These are phyloP conservation scores for Ceratocystis huliohia DNA, from an alignment of 2,329 filamentous ascomycete genomes.

Conservation along the genomic window DNA sequence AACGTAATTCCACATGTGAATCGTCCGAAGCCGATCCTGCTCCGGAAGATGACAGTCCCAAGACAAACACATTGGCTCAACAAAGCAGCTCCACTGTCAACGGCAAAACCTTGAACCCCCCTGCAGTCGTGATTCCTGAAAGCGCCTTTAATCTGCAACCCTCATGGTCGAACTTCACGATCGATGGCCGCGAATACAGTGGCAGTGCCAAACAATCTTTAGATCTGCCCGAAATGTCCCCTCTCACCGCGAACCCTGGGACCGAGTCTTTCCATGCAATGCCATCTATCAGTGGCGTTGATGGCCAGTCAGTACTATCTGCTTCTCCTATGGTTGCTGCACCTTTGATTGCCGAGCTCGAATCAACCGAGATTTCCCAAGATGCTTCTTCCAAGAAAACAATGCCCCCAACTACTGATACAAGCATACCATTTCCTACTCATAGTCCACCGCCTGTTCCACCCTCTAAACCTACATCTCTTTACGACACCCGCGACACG, in stretches of 20 bases:
- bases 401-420: slow-evolving; percentile 1
- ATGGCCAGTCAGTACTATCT: not conserved
- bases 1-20: slow-evolving; percentile 32
- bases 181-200: slow-evolving; percentile 37
- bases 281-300: not conserved
- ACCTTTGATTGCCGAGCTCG: not conserved
- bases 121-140: slow-evolving; percentile 32
- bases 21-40: slow-evolving; percentile 29
- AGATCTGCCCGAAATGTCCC: slow-evolving; percentile 20
- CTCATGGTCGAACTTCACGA: slow-evolving; percentile 48
- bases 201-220: slow-evolving; percentile 14
- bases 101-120: slow-evolving; percentile 37
- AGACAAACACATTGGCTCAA: not conserved
- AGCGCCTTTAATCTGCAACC: slow-evolving; percentile 44
- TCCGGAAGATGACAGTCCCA: slow-evolving; percentile 23
- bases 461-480: slow-evolving; percentile 24
- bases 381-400: not conserved
- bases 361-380: not conserved
- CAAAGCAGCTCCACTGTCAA: slow-evolving; percentile 28
- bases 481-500: slow-evolving; percentile 18
- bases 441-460: slow-evolving; percentile 42
- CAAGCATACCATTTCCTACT: slow-evolving; percentile 30
- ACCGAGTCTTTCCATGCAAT: not conserved
- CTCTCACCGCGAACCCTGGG: slow-evolving; percentile 17
- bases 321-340: not conserved